Evolutionary conservation across 2,329 filamentous ascomycete species (phyloP), one percentile per base, ranked within the genome.

Genomic region (Tolypocladium album): DNA sequence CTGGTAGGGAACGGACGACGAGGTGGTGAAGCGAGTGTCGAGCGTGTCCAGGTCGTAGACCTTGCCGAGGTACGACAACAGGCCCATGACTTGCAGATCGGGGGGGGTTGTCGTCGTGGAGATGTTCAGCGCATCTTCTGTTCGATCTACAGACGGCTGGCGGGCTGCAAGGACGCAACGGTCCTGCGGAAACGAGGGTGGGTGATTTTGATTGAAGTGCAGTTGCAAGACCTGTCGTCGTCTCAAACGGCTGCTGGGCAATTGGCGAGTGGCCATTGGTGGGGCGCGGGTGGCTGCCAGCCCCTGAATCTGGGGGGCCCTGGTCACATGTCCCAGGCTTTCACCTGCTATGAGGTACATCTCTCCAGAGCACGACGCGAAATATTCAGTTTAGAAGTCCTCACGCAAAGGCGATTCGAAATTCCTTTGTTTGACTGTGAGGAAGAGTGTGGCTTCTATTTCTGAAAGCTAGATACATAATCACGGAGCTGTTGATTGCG

Each of bases 1-100:
- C 68, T 81, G 81, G 72, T 88, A 87, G 42, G 91, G 84, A 27
- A 85, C 85, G 34, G 81, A 83, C 39, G 91, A 85, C 13, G 90
- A 81, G 58, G 82, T 87, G 36, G 87, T 87, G 72, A 96, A 82
- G 64, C 79, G 78, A 60, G 80, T 82, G 72, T 82, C 79, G 70
- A 87, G 77, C 20, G 83, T 86, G 66, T 87, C 82, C 62, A 86
- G 79, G 64, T 82, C 81, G 76, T 89, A 90, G 68, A 88, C 81
- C 63, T 73, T 75, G 64, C 74, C 69, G 56, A 81, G 66, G 65
- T 76, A 78, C 62, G 76, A 75, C 61, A 76, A 59, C 63, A 72
- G 64, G 64, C 75, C 74, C 77, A 81, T 65, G 66, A n/a, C 31
- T 38, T 15, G 38, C 55, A n/a, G 27, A 31, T 43, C 7, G 27